phyloP scores from a whole-genome alignment of 2,329 filamentous ascomycete species.

The Reticulascus tulasneorum region DNA sequence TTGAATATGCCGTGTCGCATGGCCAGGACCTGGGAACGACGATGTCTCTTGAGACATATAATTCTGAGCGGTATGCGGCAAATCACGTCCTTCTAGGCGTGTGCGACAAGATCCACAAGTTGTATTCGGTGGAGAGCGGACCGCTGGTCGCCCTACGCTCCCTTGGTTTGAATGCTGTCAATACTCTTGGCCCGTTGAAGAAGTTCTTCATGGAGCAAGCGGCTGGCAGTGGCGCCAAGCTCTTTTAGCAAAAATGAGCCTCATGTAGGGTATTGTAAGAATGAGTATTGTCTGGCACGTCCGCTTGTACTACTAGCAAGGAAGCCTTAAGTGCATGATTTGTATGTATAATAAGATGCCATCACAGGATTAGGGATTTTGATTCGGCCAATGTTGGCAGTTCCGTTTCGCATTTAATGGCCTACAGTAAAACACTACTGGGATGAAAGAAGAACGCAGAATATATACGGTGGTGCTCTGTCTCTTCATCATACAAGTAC shows the following conservation, averaged over 20 bases:
- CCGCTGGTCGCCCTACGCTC: conserved; percentile 78
- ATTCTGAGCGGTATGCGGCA: conserved; percentile 71
- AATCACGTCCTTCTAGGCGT: conserved; percentile 78
- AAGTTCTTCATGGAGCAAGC: conserved; percentile 78
- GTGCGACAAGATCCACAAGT: conserved; percentile 86
- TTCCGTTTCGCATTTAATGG: no score
- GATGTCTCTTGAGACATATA: conserved; percentile 78
- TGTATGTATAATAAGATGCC: conserved; percentile 5
- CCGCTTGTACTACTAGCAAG: conserved; percentile 5
- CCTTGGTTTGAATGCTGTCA: conserved; percentile 70
- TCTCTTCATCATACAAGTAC: conserved; percentile 21
- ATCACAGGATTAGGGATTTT: no score
- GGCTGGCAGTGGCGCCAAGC: conserved; percentile 48
- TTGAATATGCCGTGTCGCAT: conserved; percentile 72
- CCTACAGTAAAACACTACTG: no score
- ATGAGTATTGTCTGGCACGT: conserved; percentile 1
- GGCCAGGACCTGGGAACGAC: conserved; percentile 83
- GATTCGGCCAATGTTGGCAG: no score
- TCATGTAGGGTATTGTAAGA: no score
- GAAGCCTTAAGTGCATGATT: background rate
- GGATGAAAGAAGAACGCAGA: conserved; percentile 15
- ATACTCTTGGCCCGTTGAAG: conserved; percentile 73
- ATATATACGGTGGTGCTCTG: conserved; percentile 20
- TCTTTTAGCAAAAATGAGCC: conserved; percentile 29
- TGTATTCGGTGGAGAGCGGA: conserved; percentile 77